Conservation (phyloP, 1,284 basidiomycete genomes). For the Trichosporon ovoides region DNA sequence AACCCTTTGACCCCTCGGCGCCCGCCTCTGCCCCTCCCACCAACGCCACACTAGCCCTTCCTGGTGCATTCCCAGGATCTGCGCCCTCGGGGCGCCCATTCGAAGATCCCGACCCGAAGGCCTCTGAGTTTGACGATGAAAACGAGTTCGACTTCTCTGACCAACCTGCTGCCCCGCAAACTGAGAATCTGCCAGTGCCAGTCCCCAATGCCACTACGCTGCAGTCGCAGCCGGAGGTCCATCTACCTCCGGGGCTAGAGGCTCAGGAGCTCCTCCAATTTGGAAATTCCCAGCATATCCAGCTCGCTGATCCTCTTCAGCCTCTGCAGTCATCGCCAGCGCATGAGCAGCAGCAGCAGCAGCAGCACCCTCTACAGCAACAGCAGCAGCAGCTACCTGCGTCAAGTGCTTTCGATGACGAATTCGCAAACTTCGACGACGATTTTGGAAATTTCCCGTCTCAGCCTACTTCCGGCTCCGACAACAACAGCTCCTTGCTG, state of each 20-base stretch:
- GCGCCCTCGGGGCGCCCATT: too few species aligned
- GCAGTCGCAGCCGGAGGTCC: too few species aligned
- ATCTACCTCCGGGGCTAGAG: slow-evolving; percentile 21
- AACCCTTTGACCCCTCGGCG: background rate
- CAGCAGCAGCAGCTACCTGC: background rate
- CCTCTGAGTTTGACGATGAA: slow-evolving; percentile 66
- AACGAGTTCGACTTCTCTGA: slow-evolving; percentile 78
- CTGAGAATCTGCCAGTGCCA: too few species aligned
- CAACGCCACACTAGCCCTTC: background rate
- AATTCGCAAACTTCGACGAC: slow-evolving; percentile 52
- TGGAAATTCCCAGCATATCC: background rate
- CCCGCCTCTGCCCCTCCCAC: background rate
- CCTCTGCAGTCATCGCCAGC: too few species aligned
- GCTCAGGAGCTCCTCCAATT: slow-evolving; percentile 13
- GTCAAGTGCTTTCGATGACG: slow-evolving; percentile 39
- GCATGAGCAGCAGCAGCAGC: too few species aligned
- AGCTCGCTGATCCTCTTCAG: background rate
- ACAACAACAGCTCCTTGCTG: slow-evolving; percentile 20
- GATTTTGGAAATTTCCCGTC: slow-evolving; percentile 38
- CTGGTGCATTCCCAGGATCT: background rate
- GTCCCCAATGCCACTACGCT: too few species aligned
- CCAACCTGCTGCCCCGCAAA: slow-evolving; percentile 47
- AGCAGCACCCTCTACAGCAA: slow-evolving; percentile 2
- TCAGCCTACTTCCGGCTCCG: slow-evolving; percentile 22
- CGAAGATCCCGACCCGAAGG: slow-evolving; percentile 6